Percentiles rank a stretch among this genome's conserved stretches.
phyloP scores from a whole-genome alignment of 2,329 filamentous ascomycete species.

The Colletotrichum sp. region DNA sequence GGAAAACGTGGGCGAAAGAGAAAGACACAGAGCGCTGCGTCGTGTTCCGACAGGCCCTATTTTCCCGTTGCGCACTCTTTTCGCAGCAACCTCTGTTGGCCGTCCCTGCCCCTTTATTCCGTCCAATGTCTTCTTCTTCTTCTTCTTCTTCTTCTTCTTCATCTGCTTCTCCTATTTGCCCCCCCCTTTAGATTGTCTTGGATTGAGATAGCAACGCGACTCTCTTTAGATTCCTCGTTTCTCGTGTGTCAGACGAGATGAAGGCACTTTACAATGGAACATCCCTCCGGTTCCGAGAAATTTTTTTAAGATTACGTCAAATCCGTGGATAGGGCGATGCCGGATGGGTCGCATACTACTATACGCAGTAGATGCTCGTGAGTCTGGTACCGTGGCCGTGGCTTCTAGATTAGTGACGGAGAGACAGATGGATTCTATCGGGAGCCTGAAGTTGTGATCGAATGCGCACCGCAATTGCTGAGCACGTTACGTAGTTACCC shows the following conservation, averaged over 20 bases:
- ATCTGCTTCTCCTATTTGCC: not conserved
- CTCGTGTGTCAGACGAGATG: slow-evolving; percentile 13
- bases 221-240: slow-evolving; percentile 1
- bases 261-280: not conserved
- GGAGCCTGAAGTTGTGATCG: not conserved
- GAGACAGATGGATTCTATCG: not conserved
- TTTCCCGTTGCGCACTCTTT: not conserved
- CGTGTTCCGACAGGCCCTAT: not conserved
- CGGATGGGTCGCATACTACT: not conserved
- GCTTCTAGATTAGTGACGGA: not conserved
- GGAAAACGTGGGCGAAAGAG: not conserved
- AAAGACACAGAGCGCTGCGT: not conserved
- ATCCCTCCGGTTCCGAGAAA: not conserved
- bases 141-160: not conserved
- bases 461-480: not conserved
- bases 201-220: not conserved
- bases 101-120: not conserved
- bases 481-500: not conserved
- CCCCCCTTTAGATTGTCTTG: not conserved
- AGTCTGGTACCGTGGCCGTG: not conserved
- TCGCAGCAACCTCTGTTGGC: not conserved
- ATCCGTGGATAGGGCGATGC: not conserved
- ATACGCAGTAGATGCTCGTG: not conserved
- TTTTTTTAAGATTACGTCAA: not conserved
- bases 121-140: not conserved